Evolutionary conservation across 148 eudicot genomes (phyloP), one percentile per base, ranked within the genome.

Genomic region (Pharnaceum exiguum): DNA sequence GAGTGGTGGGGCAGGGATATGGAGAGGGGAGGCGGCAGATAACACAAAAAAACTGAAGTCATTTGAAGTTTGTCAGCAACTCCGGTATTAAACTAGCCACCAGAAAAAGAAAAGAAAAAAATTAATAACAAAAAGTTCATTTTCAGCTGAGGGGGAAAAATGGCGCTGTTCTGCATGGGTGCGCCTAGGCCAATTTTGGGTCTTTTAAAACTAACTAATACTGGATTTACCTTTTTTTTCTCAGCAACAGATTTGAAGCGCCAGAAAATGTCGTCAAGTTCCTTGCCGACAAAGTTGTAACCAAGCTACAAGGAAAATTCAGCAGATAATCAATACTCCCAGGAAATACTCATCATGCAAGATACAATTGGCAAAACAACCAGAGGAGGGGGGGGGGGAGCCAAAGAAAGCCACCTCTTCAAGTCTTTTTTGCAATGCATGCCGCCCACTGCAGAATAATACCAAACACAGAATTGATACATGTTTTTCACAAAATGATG

Each of bases 201-300:
- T 6, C 8, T 7, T 6, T 6, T 35, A 12, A 6, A 35, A 35
- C 38, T 6, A 35, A 35, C 8, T 35, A 12, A 24, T 26, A 17
- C 2, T 24, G 3, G 12, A 10, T 25, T 57, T 66, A 85, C 96
- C 89, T 87, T 91, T 71, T 91, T 91, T 75, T 75, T 82, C 69
- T 85, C 89, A 45, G 97, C 93, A n/a, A 87, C 82, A 59, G 82
- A 55, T 82, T 91, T 91, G 72, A 91, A 90, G 37, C 89, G 89
- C 84, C 80, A 70, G 62, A 87, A 90, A 46, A 90, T 71, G 58
- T 82, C 93, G 65, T 90, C 89, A 57, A 90, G 95, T 66, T 90
- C 95, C 77, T 82, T 84, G 52, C 93, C 89, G 50, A 84, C 83
- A 71, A 87, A 80, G 53, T 63, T 75, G 71, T 78, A 87, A 39